Base-by-base conservation (phyloP, 306 rosid species). In the Rosa multiflora region DNA sequence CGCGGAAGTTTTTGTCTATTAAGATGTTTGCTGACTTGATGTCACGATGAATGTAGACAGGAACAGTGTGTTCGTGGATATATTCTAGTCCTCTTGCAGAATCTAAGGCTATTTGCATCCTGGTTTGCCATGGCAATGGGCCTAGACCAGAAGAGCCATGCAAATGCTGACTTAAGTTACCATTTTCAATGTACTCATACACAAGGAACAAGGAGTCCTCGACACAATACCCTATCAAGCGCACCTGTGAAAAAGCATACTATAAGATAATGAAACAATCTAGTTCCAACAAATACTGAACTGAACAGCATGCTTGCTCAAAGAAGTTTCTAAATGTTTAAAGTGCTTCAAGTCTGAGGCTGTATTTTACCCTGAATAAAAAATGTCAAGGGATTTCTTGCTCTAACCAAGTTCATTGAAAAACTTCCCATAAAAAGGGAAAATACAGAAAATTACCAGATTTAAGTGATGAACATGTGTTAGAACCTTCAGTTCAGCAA, bases 61-160 rank as follows among this genome's bases (percentile, higher is more conserved):
- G 94, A 87, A 92, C 90, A 17, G 94, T 90, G 48, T 92, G 97
- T 40, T 90, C 97, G n/a, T 92, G 97, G 46, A 92, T 92, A 74
- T 92, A 92, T 86, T 87, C 94, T 12, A 92, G 83, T 75, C 93
- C 94, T 82, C 97, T 88, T 51, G 93, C 97, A 42, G 91, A 74
- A 82, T 92, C 97, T 53, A 90, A 77, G 14, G 94, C 97, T 76
- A 92, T 92, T 83, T 90, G 94, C 55, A 92, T 88, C 86, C 94
- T 89, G 46, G 81, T 76, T 62, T 87, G 69, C 97, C 97, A 92
- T 53, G 93, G 64, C 82, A 92, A 85, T 5, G 90, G 87, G n/a
- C 86, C 93, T 87, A 80, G 76, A 72, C 79, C 97, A 78, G 90
- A 74, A 74, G 78, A 76, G 72, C 85, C 83, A 5, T 88, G 89